A percentile compares a stretch with the other conserved stretches of the same genome.
Conservation (phyloP, 202 grass and related monocot genomes). For the Brachypodium distachyon region DNA sequence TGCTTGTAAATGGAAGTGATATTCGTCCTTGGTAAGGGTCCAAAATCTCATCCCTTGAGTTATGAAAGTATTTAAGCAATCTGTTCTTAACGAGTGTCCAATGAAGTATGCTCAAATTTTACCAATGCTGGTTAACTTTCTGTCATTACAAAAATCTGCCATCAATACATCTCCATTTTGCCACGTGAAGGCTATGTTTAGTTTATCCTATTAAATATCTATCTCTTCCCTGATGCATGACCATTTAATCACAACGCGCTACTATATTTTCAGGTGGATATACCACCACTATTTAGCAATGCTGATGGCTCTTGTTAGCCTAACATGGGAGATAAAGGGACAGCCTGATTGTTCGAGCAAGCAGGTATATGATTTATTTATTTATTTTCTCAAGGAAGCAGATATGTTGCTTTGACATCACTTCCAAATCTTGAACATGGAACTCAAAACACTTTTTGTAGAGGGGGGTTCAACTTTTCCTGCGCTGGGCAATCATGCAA, state of each 20-base stretch:
- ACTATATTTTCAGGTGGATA: slow-evolving; percentile 74
- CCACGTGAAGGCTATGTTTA: not conserved
- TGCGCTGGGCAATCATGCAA: slow-evolving; percentile 96
- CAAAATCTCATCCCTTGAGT: not conserved
- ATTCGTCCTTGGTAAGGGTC: slow-evolving; percentile 83
- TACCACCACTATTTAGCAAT: slow-evolving; percentile 98
- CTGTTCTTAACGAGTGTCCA: not conserved
- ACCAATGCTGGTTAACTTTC: not conserved
- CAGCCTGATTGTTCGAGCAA: slow-evolving; percentile 88
- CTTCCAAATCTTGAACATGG: not conserved
- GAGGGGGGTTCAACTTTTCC: slow-evolving; percentile 89
- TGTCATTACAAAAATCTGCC: not conserved
- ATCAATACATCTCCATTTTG: not conserved
- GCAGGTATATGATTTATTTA: slow-evolving; percentile 55
- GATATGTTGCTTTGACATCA: not conserved
- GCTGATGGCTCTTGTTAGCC: slow-evolving; percentile 90
- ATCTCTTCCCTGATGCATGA: not conserved
- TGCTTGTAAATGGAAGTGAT: slow-evolving; percentile 96
- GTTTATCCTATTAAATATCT: not conserved
- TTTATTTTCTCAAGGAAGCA: not conserved
- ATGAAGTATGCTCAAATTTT: not conserved
- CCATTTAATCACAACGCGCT: not conserved
- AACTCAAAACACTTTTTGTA: slow-evolving; percentile 28
- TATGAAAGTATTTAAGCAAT: not conserved
- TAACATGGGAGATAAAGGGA: slow-evolving; percentile 96